A percentile compares a stretch with the other conserved stretches of the same genome.
These are phyloP conservation scores for Erythrobasidium yunnanense DNA, from an alignment of 768 basidiomycete genomes.

Conservation along the genomic window DNA sequence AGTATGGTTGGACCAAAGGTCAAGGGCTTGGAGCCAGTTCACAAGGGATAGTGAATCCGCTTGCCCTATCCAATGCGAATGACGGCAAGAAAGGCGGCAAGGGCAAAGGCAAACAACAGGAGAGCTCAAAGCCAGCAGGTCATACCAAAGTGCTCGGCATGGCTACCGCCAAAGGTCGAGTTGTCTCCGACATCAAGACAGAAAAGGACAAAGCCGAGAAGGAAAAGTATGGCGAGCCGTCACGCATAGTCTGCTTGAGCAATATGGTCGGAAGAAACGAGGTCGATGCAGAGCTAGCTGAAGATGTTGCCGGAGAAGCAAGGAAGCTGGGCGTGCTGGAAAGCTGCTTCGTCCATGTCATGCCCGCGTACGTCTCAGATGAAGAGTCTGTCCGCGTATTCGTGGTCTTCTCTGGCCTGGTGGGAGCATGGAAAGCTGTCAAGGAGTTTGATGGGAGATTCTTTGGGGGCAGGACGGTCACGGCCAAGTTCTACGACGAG, in stretches of 20 bases:
- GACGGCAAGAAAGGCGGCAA: conserved; percentile 34
- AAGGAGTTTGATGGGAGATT: conserved; percentile 84
- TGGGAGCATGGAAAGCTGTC: conserved; percentile 90
- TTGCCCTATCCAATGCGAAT: conserved; percentile 62
- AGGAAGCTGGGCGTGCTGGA: conserved; percentile 54
- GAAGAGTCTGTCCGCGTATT: conserved; percentile 87
- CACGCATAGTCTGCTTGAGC: conserved; percentile 74
- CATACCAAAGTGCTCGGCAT: conserved; percentile 45
- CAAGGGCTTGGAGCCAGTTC: conserved; percentile 79
- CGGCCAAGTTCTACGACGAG: conserved; percentile 67
- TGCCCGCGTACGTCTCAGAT: conserved; percentile 53
- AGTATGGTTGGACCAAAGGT: conserved; percentile 91
- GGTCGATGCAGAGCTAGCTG: conserved; percentile 60
- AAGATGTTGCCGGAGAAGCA: conserved; percentile 77
- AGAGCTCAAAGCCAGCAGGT: conserved; percentile 15
- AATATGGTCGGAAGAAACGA: conserved; percentile 82
- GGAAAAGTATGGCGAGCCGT: conserved; percentile 75
- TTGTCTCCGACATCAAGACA: conserved; percentile 83
- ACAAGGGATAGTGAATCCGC: conserved; percentile 64
- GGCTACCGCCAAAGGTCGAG: conserved; percentile 61
- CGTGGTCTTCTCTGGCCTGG: conserved; percentile 78
- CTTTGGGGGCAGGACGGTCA: conserved; percentile 74
- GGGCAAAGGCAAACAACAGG: conserved; percentile 32
- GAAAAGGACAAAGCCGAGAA: conserved; percentile 63
- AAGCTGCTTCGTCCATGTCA: conserved; percentile 64